Percentiles rank a stretch among this genome's conserved stretches.
These are phyloP conservation scores for Dioscorea zingiberensis DNA, from an alignment of 106 monocot genomes.

Conservation along the genomic window DNA sequence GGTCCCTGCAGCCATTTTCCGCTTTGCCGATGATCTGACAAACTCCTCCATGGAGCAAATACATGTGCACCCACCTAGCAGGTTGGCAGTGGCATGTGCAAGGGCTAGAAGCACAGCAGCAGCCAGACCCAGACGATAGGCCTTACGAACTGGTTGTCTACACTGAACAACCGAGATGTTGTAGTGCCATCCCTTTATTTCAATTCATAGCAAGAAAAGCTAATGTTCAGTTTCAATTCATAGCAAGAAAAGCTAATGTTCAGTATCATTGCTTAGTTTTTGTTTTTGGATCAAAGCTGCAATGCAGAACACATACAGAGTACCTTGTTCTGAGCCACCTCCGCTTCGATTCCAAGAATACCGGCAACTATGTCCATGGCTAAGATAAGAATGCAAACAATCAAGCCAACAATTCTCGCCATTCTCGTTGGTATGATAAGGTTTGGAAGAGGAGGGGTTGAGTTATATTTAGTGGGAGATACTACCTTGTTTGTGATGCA, in stretches of 20 bases:
- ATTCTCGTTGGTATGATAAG: too few relatives aligned
- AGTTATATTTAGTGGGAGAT: too few relatives aligned
- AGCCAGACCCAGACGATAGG: conserved; percentile 61
- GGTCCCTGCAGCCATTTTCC: conserved; percentile 39
- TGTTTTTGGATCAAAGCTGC: too few relatives aligned
- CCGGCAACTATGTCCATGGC: conserved; percentile 57
- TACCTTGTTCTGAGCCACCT: conserved; percentile 67
- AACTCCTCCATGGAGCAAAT: conserved; percentile 47
- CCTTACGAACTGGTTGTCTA: conserved; percentile 51
- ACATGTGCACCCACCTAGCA: conserved; percentile 74
- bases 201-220: neutral
- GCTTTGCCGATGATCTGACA: conserved; percentile 32
- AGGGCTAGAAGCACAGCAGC: conserved; percentile 58
- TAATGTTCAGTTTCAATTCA: neutral
- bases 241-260: neutral
- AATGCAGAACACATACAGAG: too few relatives aligned
- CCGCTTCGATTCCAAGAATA: conserved; percentile 72
- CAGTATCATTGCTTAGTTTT: neutral
- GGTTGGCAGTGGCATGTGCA: conserved; percentile 57
- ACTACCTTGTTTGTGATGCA: too few relatives aligned
- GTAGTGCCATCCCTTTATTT: conserved; percentile 50
- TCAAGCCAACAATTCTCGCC: neutral
- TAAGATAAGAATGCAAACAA: conserved; percentile 61
- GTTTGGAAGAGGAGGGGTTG: too few relatives aligned
- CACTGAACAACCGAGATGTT: conserved; percentile 61